Base-by-base conservation (phyloP, 495 filamentous ascomycete genomes). In the Aspergillus sparsus region DNA sequence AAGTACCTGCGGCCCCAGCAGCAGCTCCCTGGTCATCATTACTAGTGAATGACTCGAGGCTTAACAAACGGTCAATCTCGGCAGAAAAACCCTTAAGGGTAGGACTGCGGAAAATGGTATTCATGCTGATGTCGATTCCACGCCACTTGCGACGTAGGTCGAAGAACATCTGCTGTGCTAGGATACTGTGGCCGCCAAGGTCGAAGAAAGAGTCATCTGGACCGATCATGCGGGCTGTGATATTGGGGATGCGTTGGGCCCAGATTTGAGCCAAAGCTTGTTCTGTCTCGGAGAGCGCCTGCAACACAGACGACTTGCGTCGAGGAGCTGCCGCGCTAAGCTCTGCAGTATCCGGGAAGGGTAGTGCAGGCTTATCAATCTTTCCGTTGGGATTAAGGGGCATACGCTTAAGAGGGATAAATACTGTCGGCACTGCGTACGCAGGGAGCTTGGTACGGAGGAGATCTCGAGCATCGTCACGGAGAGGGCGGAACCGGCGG, bases 351-450 rank as follows among this genome's bases (percentile, higher is more conserved):
- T 93, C 90, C 0, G 94, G 94, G 83, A 96, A 97, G 0, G 94
- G 94, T 44, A 98, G 80, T 1, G 87, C 88, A 6, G 91, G 91
- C 74, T 88, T 91, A 69, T 98, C 94, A 47, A 96, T 86, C 77
- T 97, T 98, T 60, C 92, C 93, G 64, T 97, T 97, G 12, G 93
- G 93, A 74, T 96, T 97, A 32, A 98, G 78, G 0, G 93, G 93
- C 54, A 97, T 82, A 42, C 87, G 87, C 52, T 82, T 81, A 21
- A 98, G 83, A 2, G 90, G 85, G 33, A 98, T 89, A 60, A 92
- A 83, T 36, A 93, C 81, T 0, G 82, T 83, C 0, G 94, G 94
- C 0, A 98, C 87, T 0, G 93, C 89, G 66, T 98, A 93, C 3
- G 77, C 66, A 8, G 94, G 89, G 8, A 98, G 77, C 55, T 91